Conservation (phyloP, 2,329 filamentous ascomycete genomes). For the Hypomyces rosellus region DNA sequence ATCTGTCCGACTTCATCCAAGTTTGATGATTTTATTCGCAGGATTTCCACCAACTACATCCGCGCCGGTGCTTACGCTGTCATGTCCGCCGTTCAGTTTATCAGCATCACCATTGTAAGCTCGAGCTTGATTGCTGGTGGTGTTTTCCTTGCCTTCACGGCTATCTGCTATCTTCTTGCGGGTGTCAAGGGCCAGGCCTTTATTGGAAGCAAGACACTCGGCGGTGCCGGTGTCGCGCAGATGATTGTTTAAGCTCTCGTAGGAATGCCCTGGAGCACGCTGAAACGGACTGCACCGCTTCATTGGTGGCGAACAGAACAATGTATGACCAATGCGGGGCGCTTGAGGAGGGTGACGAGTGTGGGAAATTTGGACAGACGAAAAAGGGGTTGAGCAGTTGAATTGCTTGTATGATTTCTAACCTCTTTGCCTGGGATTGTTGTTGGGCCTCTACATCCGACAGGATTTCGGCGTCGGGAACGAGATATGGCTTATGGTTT, state of each 20-base stretch:
- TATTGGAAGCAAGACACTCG: conserved; percentile 90
- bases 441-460: conserved; percentile 7
- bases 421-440: conserved; percentile 4
- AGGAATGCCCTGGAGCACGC: background rate
- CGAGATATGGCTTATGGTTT: conserved; percentile 12
- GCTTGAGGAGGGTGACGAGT: background rate
- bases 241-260: conserved; percentile 74
- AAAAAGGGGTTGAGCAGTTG: conserved; percentile 2
- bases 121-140: conserved; percentile 82
- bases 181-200: conserved; percentile 79
- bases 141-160: conserved; percentile 70
- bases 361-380: conserved; percentile 7
- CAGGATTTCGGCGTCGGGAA: conserved; percentile 13
- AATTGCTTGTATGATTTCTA: conserved; percentile 1
- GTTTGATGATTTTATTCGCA: conserved; percentile 86
- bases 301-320: background rate
- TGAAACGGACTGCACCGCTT: too few species aligned
- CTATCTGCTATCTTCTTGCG: conserved; percentile 72
- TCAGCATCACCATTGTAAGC: conserved; percentile 59
- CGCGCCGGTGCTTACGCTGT: conserved; percentile 77
- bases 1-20: conserved; percentile 91
- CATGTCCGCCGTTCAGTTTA: conserved; percentile 80
- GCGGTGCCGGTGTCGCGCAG: conserved; percentile 87
- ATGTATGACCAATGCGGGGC: conserved; percentile 7
- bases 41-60: conserved; percentile 94